Percentiles rank a stretch among this genome's conserved stretches.
These are phyloP conservation scores for Protomyces inouyei DNA, from an alignment of 1,139 yeast species.

Conservation along the genomic window DNA sequence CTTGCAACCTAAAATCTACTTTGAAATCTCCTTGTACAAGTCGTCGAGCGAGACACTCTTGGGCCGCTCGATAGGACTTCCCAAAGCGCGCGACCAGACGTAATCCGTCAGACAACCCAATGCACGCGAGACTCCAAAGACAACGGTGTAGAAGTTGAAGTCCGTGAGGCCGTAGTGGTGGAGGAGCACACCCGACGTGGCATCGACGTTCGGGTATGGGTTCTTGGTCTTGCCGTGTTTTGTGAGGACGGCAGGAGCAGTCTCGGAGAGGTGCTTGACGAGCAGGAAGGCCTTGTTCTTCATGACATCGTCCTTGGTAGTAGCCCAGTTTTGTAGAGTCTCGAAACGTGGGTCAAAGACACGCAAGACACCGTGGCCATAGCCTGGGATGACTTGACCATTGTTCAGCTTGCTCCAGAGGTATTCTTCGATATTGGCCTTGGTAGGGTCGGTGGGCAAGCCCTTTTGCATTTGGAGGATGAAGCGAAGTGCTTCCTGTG, in stretches of 20 bases:
- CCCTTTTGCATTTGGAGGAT: constrained; percentile 75
- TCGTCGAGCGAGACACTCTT: constrained; percentile 43
- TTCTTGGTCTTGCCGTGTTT: constrained; percentile 60
- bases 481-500: constrained; percentile 98
- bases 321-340: constrained; percentile 95
- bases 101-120: constrained; percentile 68
- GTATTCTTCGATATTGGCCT: constrained; percentile 80
- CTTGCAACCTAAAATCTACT: not conserved
- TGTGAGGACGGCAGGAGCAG: constrained; percentile 54
- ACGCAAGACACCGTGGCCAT: constrained; percentile 96
- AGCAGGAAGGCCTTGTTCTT: constrained; percentile 89
- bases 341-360: constrained; percentile 97
- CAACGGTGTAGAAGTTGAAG: constrained; percentile 54
- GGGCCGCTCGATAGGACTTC: constrained; percentile 96
- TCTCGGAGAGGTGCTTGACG: constrained; percentile 57
- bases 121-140: constrained; percentile 57
- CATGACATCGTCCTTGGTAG: constrained; percentile 54
- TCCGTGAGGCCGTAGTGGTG: constrained; percentile 57
- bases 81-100: constrained; percentile 93
- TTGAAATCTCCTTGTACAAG: constrained; percentile 19
- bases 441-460: constrained; percentile 68
- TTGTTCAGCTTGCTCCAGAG: constrained; percentile 89
- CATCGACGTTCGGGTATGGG: constrained; percentile 62
- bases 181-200: constrained; percentile 54
- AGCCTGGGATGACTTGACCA: constrained; percentile 97